A percentile compares a stretch with the other conserved stretches of the same genome.
These are phyloP conservation scores for Periconia sp. DNA, from an alignment of 2,329 filamentous ascomycete genomes.

Conservation along the genomic window DNA sequence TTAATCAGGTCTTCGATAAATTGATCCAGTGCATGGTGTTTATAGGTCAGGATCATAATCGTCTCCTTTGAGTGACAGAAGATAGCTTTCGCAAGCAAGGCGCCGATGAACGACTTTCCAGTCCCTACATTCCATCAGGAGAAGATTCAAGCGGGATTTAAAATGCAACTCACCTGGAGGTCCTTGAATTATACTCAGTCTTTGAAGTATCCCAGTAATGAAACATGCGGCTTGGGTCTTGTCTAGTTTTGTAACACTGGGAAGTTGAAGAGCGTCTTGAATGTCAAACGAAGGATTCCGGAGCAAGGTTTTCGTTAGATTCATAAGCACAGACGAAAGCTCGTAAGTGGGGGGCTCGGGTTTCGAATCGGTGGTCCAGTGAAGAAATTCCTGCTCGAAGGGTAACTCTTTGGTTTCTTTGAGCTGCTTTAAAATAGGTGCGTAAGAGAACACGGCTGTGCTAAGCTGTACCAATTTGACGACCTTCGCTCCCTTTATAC, in stretches of 20 bases:
- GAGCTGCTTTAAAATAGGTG: constrained; percentile 64
- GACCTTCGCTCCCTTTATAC: constrained; percentile 22
- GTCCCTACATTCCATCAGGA: constrained; percentile 50
- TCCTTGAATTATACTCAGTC: constrained; percentile 67
- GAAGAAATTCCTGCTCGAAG: constrained; percentile 57
- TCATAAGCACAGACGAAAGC: constrained; percentile 24
- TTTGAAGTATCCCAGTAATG: constrained; percentile 53
- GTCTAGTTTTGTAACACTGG: constrained; percentile 46
- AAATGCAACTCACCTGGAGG: constrained; percentile 57
- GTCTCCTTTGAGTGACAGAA: constrained; percentile 51
- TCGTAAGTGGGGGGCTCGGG: constrained; percentile 25
- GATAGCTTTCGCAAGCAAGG: constrained; percentile 61
- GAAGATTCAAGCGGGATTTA: constrained; percentile 45
- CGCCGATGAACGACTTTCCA: constrained; percentile 75
- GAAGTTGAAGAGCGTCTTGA: constrained; percentile 17
- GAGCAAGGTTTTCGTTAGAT: constrained; percentile 18
- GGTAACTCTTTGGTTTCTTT: constrained; percentile 60
- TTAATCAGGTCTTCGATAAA: constrained; percentile 64
- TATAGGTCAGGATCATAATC: constrained; percentile 68
- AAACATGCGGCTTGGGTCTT: constrained; percentile 61
- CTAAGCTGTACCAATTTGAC: constrained; percentile 62
- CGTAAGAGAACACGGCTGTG: constrained; percentile 68
- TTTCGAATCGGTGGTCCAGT: constrained; percentile 14
- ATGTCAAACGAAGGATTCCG: constrained; percentile 12
- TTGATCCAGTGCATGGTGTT: constrained; percentile 55